These are phyloP conservation scores for Scedosporium apiospermum DNA, from an alignment of 2,329 filamentous ascomycete species.

Conservation along the genomic window DNA sequence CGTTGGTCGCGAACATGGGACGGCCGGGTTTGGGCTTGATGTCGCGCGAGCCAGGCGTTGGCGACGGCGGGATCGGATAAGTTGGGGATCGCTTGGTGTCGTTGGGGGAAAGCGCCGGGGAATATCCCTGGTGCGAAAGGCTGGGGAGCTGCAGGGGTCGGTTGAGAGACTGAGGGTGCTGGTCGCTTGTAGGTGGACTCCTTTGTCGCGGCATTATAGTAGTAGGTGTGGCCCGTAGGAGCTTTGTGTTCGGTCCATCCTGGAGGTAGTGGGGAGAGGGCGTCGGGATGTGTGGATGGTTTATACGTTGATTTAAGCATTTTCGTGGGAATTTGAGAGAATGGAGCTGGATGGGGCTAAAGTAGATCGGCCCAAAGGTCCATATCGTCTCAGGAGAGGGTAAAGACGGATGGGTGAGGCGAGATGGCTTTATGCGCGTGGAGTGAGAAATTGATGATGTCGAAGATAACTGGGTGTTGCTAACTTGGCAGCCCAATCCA, in stretches of 20 bases:
- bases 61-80: slow-evolving; percentile 47
- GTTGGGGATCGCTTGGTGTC: slow-evolving; percentile 16
- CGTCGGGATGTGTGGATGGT: slow-evolving; percentile 30
- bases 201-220: slow-evolving; percentile 74
- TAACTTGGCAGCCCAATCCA: too few species aligned
- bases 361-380: too few species aligned
- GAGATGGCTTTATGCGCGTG: too few species aligned
- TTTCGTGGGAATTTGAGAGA: not conserved
- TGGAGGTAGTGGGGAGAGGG: slow-evolving; percentile 53
- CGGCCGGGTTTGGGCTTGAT: slow-evolving; percentile 25
- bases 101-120: slow-evolving; percentile 19
- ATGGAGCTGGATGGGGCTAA: too few species aligned
- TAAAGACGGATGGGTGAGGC: too few species aligned
- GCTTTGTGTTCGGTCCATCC: slow-evolving; percentile 94
- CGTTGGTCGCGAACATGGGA: slow-evolving; percentile 27
- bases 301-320: slow-evolving; percentile 77
- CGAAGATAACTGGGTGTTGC: too few species aligned
- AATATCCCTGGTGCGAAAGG: slow-evolving; percentile 18
- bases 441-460: too few species aligned
- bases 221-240: slow-evolving; percentile 79
- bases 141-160: slow-evolving; percentile 10
- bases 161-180: slow-evolving; percentile 18
- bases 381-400: too few species aligned
- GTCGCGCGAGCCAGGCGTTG: slow-evolving; percentile 51
- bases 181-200: slow-evolving; percentile 82